Conservation (phyloP, 257 asterid genomes). For the Osmanthus fragrans region DNA sequence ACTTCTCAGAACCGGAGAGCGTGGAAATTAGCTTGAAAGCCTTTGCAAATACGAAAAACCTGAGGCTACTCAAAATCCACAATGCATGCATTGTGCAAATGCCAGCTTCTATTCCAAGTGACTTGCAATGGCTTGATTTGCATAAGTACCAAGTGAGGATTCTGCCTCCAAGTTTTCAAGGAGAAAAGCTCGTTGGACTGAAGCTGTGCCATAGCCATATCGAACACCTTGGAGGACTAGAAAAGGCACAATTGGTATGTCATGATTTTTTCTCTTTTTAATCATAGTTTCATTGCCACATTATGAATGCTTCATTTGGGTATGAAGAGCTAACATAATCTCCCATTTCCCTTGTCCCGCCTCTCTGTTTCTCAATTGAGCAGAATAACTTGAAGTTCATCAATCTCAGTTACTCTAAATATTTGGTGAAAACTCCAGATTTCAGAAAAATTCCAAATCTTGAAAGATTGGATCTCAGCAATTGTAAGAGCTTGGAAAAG, state of each 20-base stretch:
- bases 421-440: conserved; percentile 21
- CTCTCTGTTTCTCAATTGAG: background rate
- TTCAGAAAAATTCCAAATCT: conserved; percentile 19
- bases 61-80: conserved; percentile 22
- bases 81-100: conserved; percentile 10
- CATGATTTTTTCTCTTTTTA: background rate
- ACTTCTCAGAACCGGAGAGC: conserved; percentile 3
- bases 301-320: background rate
- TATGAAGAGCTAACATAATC: background rate
- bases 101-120: conserved; percentile 7
- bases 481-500: conserved; percentile 17
- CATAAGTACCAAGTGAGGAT: conserved; percentile 11
- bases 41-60: conserved; percentile 13
- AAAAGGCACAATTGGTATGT: conserved; percentile 1
- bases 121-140: conserved; percentile 25
- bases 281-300: background rate
- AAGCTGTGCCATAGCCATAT: conserved; percentile 5
- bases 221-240: background rate
- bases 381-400: conserved; percentile 25
- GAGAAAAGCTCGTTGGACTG: conserved; percentile 21
- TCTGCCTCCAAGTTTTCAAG: conserved; percentile 14
- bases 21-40: conserved; percentile 10
- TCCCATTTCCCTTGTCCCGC: background rate
- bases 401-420: conserved; percentile 27
- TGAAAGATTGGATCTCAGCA: conserved; percentile 21